Evolutionary conservation across 2,329 filamentous ascomycete genomes (phyloP).

Genomic region (Diplocarpon rosae): DNA sequence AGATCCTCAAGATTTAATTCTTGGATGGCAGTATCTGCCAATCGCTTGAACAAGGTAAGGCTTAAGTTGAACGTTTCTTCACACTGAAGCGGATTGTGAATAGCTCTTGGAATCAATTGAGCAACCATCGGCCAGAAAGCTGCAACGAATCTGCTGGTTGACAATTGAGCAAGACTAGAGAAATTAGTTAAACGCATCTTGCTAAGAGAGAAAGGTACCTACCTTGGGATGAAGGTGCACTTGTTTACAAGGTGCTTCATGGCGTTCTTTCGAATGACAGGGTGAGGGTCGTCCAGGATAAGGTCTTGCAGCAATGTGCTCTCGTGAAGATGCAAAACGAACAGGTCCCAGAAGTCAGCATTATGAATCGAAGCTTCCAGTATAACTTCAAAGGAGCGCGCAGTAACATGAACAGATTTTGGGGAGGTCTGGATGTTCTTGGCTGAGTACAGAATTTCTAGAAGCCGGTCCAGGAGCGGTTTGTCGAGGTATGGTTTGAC

Average conservation of each 20-base stretch:
- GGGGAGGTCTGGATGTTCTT: constrained; percentile 13
- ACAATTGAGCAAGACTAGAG: constrained; percentile 22
- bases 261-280: constrained; percentile 23
- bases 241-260: constrained; percentile 25
- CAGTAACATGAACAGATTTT: constrained; percentile 29
- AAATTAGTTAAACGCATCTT: constrained; percentile 3
- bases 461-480: constrained; percentile 26
- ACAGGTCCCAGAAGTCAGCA: constrained; percentile 33
- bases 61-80: constrained; percentile 31
- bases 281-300: constrained; percentile 33
- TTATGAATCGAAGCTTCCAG: constrained; percentile 38
- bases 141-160: constrained; percentile 31
- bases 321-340: constrained; percentile 30
- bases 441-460: constrained; percentile 23
- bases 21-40: constrained; percentile 27
- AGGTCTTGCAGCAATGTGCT: constrained; percentile 31
- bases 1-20: constrained; percentile 19
- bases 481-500: constrained; percentile 26
- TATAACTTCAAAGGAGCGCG: constrained; percentile 35
- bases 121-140: constrained; percentile 36
- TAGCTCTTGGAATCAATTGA: constrained; percentile 19
- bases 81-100: constrained; percentile 18
- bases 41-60: constrained; percentile 31
- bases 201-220: neutral
- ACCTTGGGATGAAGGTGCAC: constrained; percentile 24